Base-by-base conservation (phyloP, 441 rosid species). In the Erodium chrysanthum region DNA sequence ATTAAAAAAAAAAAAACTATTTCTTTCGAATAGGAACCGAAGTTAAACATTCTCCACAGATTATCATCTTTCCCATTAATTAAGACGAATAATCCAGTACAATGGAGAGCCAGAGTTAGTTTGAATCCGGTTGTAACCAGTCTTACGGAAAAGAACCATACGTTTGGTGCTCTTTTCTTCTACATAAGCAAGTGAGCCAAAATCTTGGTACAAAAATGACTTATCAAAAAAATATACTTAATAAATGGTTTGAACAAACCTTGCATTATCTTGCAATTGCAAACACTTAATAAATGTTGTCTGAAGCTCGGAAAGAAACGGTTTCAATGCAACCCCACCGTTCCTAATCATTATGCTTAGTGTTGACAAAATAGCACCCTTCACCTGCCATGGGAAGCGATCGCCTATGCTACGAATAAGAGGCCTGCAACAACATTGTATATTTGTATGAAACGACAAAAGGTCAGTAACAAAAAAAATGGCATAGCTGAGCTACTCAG, bases 381-480 rank as follows among this genome's bases (percentile, higher is more conserved):
- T 95, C 77, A 96, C 98, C 82, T 92, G 99, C 99, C 99, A 96
- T 54, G 99, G 97, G 81, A 96, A 96, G 48, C 97, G 88, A 70
- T 96, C 97, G 62, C 99, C 98, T 74, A 96, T 85, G 72, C 92
- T 92, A 65, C 97, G 88, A 71, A 92, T 96, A 61, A 96, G 98
- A 62, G 99, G 98, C 88, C 98, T 92, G 92, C 76, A 79, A 68
- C 50, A 65, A 76, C 61, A 76, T n/a, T n/a, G n/a, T n/a, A n/a
- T n/a, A n/a, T n/a, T n/a, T n/a, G 12, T 40, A 77, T 9, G 29
- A 61, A 48, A 66, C 48, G 71, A 62, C 14, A 65, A 48, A 27
- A 40, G 52, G 52, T 18, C 52, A 44, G 54, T 8, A 23, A 54
- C 27, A 8, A 21, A 50, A 8, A 10, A 11, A 11, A 10, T 10